Conservation (phyloP, 768 basidiomycete genomes). For the Rhizopogon sp. region DNA sequence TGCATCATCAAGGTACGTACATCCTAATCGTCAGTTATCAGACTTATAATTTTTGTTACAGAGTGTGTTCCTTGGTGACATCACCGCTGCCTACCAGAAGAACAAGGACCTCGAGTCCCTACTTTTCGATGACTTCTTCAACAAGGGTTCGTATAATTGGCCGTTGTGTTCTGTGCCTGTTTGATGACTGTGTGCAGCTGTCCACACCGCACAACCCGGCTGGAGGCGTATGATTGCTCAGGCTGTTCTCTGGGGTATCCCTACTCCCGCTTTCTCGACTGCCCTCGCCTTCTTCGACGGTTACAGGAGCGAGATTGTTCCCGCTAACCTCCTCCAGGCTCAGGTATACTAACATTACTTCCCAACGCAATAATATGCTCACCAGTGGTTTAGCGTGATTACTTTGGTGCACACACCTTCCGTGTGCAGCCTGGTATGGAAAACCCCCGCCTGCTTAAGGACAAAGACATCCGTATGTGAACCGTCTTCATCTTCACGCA, state of each 20-base stretch:
- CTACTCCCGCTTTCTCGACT: conserved; percentile 96
- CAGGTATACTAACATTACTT: conserved; percentile 46
- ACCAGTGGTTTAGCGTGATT: conserved; percentile 68
- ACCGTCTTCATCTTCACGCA: neutral
- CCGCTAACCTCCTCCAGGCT: conserved; percentile 92
- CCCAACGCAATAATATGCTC: conserved; percentile 1
- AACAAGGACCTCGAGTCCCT: conserved; percentile 82
- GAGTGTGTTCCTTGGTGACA: conserved; percentile 94
- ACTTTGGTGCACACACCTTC: conserved; percentile 99
- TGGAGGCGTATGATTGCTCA: conserved; percentile 98
- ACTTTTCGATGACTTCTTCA: conserved; percentile 97
- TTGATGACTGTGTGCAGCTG: conserved; percentile 40
- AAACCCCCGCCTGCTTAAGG: conserved; percentile 73
- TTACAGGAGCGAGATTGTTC: conserved; percentile 91
- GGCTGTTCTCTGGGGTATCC: conserved; percentile 95
- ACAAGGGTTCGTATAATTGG: conserved; percentile 53
- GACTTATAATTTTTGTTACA: conserved; percentile 18
- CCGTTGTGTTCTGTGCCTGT: conserved; percentile 1
- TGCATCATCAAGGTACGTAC: conserved; percentile 89
- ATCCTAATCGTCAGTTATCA: conserved; percentile 13
- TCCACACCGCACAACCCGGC: conserved; percentile 93
- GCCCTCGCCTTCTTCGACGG: conserved; percentile 99
- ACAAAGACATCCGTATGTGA: conserved; percentile 82
- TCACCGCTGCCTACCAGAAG: conserved; percentile 87
- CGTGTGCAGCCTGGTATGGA: conserved; percentile 88